Percentiles rank a stretch among this genome's conserved stretches.
These are phyloP conservation scores for Neurospora sp. DNA, from an alignment of 495 filamentous ascomycete genomes.

Conservation along the genomic window DNA sequence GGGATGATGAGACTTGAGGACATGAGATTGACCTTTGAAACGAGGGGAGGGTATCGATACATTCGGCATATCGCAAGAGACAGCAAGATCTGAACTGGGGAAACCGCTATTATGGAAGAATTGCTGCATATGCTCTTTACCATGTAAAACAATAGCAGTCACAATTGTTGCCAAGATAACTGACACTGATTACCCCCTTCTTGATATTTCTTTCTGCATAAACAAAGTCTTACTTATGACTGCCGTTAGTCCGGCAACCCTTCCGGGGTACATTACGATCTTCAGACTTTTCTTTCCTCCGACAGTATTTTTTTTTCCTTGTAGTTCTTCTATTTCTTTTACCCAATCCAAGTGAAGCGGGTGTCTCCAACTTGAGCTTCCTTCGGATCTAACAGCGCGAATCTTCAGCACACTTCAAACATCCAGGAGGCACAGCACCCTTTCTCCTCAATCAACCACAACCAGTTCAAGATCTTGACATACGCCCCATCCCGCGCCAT, in stretches of 20 bases:
- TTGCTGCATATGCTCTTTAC: background rate
- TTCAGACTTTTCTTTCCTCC: background rate
- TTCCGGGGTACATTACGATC: background rate
- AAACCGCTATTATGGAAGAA: background rate
- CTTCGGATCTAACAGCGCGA: background rate
- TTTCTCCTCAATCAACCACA: background rate
- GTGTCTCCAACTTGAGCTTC: background rate
- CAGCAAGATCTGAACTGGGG: background rate
- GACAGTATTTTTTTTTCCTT: background rate
- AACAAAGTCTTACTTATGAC: background rate
- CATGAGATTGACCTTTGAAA: background rate
- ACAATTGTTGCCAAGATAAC: background rate
- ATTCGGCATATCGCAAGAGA: background rate
- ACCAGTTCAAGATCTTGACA: background rate
- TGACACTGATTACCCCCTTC: background rate
- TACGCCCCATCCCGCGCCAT: background rate
- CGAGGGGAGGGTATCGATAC: background rate
- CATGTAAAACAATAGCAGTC: background rate
- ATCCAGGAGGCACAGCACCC: background rate
- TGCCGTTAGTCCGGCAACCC: background rate
- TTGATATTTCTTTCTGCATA: background rate
- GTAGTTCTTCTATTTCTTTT: background rate
- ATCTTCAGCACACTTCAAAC: background rate
- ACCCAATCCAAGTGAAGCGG: background rate
- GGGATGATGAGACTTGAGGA: background rate